phyloP scores from a whole-genome alignment of 140 eudicot species.

The Erigeron philadelphicus region DNA sequence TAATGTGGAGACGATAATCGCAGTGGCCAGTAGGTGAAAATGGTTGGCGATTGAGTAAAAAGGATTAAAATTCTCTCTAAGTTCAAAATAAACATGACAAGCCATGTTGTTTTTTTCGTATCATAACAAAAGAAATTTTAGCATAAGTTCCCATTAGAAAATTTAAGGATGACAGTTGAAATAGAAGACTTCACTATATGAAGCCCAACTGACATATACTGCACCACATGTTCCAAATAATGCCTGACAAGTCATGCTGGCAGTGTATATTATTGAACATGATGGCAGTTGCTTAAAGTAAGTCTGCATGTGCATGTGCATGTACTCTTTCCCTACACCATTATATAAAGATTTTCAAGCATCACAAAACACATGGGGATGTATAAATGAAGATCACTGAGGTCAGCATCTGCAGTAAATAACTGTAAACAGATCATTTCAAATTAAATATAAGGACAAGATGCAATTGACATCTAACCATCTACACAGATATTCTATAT shows the following conservation, averaged over 20 bases:
- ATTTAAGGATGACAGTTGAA: conserved; percentile 1
- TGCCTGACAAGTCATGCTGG: conserved; percentile 30
- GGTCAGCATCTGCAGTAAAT: conserved; percentile 24
- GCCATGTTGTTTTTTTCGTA: too few relatives aligned
- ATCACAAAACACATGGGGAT: conserved; percentile 32
- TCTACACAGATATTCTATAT: not conserved
- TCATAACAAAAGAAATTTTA: too few relatives aligned
- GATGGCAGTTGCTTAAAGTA: conserved; percentile 16
- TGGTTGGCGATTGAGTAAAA: too few relatives aligned
- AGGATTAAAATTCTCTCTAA: too few relatives aligned
- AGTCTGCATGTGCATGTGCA: conserved; percentile 28
- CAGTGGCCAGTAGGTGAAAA: too few relatives aligned
- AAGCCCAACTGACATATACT: conserved; percentile 27
- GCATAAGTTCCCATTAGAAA: not conserved
- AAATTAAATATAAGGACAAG: conserved; percentile 15
- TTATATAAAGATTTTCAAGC: conserved; percentile 22
- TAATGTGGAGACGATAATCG: too few relatives aligned
- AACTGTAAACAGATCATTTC: conserved; percentile 26
- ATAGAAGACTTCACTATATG: conserved; percentile 9
- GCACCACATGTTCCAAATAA: conserved; percentile 34
- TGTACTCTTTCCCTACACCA: not conserved
- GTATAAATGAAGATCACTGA: conserved; percentile 16
- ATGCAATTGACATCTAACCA: conserved; percentile 13
- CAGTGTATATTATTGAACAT: conserved; percentile 25
- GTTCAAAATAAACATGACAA: too few relatives aligned